Conservation (phyloP, 768 basidiomycete genomes). For the Phaeotremella fagi region DNA sequence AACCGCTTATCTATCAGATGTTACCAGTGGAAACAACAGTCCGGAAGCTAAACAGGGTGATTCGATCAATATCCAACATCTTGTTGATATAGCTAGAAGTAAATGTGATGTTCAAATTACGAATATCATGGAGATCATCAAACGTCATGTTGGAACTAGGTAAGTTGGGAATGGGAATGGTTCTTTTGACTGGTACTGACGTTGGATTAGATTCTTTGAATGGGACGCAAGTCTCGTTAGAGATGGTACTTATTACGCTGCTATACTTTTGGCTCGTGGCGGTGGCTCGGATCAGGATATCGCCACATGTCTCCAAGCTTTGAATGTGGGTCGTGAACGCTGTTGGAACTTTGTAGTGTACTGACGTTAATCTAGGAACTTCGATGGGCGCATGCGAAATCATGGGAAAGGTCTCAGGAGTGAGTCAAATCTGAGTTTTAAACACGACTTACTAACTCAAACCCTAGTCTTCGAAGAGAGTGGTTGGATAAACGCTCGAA, state of each 20-base stretch:
- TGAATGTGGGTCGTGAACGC: slow-evolving; percentile 51
- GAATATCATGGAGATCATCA: slow-evolving; percentile 55
- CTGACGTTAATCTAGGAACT: slow-evolving; percentile 52
- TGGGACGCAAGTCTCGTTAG: slow-evolving; percentile 82
- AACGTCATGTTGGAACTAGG: slow-evolving; percentile 53
- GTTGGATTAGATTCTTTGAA: slow-evolving; percentile 58
- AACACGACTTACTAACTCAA: background rate
- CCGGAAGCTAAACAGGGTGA: slow-evolving; percentile 28
- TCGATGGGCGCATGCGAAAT: slow-evolving; percentile 68
- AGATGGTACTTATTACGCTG: slow-evolving; percentile 87
- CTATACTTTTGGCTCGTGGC: slow-evolving; percentile 63
- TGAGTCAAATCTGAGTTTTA: slow-evolving; percentile 10
- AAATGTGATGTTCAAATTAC: slow-evolving; percentile 54
- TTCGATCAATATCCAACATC: slow-evolving; percentile 47
- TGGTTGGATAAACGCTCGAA: slow-evolving; percentile 23
- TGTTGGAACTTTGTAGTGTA: background rate
- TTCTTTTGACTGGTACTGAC: background rate
- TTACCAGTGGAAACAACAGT: slow-evolving; percentile 7
- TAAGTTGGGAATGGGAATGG: slow-evolving; percentile 6
- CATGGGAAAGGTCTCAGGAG: slow-evolving; percentile 55
- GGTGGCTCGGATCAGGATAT: slow-evolving; percentile 56
- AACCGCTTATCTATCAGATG: slow-evolving; percentile 25
- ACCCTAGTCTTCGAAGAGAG: slow-evolving; percentile 23
- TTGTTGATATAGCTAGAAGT: slow-evolving; percentile 52
- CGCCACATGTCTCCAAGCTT: slow-evolving; percentile 62